A percentile compares a stretch with the other conserved stretches of the same genome.
These are phyloP conservation scores for Ophiobolus disseminans DNA, from an alignment of 2,329 filamentous ascomycete species.

Conservation along the genomic window DNA sequence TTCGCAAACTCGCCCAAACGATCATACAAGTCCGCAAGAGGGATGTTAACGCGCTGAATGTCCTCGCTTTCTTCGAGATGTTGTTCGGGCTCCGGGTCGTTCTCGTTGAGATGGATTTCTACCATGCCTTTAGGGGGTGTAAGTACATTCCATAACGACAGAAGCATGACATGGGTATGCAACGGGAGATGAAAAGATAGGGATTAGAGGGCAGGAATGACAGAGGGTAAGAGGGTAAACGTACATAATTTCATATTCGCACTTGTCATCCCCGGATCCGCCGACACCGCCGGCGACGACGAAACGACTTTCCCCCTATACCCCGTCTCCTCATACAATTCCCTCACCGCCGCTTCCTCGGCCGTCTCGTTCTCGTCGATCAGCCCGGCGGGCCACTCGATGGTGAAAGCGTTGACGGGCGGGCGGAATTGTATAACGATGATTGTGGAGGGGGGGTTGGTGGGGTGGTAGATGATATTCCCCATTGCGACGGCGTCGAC, in stretches of 20 bases:
- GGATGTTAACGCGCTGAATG: slow-evolving; percentile 35
- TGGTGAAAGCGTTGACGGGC: slow-evolving; percentile 62
- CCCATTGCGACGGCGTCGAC: slow-evolving; percentile 74
- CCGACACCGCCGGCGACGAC: slow-evolving; percentile 26
- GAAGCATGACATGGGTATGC: too few relatives aligned
- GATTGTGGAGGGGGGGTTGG: slow-evolving; percentile 38
- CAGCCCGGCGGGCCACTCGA: slow-evolving; percentile 61
- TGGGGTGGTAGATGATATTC: slow-evolving; percentile 62
- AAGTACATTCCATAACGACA: too few relatives aligned
- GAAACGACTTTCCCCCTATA: slow-evolving; percentile 58
- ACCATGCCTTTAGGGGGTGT: too few relatives aligned
- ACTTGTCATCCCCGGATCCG: slow-evolving; percentile 37
- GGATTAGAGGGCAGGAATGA: too few relatives aligned
- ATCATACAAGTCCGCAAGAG: slow-evolving; percentile 30
- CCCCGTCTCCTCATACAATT: slow-evolving; percentile 68
- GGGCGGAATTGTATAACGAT: slow-evolving; percentile 63
- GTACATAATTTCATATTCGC: slow-evolving; percentile 35
- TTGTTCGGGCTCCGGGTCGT: slow-evolving; percentile 31
- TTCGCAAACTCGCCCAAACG: slow-evolving; percentile 29
- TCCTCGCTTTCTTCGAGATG: slow-evolving; percentile 39
- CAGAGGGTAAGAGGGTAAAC: too few relatives aligned
- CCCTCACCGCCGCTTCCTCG: slow-evolving; percentile 63
- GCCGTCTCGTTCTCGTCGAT: slow-evolving; percentile 63
- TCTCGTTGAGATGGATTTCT: slow-evolving; percentile 30
- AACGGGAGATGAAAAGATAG: too few relatives aligned